Percentiles rank a stretch among this genome's conserved stretches.
phyloP scores from a whole-genome alignment of 495 filamentous ascomycete species.

The Delitschia confertaspora region DNA sequence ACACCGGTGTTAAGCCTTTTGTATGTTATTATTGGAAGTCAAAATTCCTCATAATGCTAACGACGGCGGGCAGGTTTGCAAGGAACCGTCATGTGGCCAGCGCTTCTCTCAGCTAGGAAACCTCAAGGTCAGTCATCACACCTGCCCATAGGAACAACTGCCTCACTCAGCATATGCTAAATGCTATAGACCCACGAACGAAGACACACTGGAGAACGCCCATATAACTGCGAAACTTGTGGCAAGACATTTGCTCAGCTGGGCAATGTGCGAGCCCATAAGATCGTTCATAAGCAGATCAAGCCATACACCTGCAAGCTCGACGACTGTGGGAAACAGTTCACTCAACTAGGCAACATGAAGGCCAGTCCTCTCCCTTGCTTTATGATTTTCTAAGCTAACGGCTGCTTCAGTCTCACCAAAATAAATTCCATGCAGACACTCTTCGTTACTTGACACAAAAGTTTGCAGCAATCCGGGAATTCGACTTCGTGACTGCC shows the following conservation, averaged over 20 bases:
- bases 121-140: constrained; percentile 54
- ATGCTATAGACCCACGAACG: constrained; percentile 64
- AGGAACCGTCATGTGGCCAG: constrained; percentile 64
- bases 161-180: constrained; percentile 9
- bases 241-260: constrained; percentile 75
- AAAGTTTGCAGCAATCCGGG: constrained; percentile 59
- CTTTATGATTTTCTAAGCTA: background rate
- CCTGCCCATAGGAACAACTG: background rate
- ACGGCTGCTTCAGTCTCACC: constrained; percentile 59
- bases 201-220: constrained; percentile 78
- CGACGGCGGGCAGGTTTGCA: constrained; percentile 53
- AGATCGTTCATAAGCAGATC: constrained; percentile 64
- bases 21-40: constrained; percentile 48
- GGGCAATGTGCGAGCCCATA: constrained; percentile 81
- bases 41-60: constrained; percentile 6
- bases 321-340: constrained; percentile 73
- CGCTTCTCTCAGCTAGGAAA: constrained; percentile 85
- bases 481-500: constrained; percentile 52
- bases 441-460: constrained; percentile 63
- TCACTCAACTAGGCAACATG: constrained; percentile 81
- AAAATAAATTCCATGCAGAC: constrained; percentile 80
- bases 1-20: constrained; percentile 87
- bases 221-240: constrained; percentile 75
- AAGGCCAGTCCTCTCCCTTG: constrained; percentile 52
- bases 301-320: constrained; percentile 77